A percentile compares a stretch with the other conserved stretches of the same genome.
Conservation (phyloP, 2,329 filamentous ascomycete genomes). For the Fusarium neocosmosporiellum region DNA sequence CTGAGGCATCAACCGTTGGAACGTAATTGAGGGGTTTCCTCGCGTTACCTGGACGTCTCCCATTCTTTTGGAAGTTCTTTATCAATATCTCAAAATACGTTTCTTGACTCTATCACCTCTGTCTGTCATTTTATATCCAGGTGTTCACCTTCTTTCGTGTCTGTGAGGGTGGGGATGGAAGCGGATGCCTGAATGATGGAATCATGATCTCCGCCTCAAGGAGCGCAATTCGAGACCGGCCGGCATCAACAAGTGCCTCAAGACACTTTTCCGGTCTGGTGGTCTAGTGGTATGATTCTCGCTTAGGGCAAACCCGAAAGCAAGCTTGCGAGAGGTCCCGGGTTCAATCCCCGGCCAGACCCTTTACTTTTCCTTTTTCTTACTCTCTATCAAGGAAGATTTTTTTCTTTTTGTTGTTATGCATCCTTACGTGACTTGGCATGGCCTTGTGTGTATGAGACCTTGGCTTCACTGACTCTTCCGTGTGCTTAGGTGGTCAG, state of each 20-base stretch:
- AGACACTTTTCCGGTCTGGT: conserved; percentile 51
- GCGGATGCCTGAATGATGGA: not conserved
- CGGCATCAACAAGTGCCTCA: not conserved
- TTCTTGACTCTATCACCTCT: too few species aligned
- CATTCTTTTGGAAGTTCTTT: not conserved
- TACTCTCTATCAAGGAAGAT: too few species aligned
- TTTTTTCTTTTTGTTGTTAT: not conserved
- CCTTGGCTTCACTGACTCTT: not conserved
- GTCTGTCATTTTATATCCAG: not conserved
- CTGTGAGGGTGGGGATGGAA: not conserved
- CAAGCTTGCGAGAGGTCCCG: conserved; percentile 57
- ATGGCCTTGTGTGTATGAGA: not conserved
- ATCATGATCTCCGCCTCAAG: not conserved
- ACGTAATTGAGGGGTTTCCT: not conserved
- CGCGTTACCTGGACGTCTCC: not conserved
- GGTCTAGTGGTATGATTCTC: conserved; percentile 77
- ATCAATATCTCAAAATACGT: not conserved
- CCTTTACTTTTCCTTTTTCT: too few species aligned
- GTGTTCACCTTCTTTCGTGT: too few species aligned
- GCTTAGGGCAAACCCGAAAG: conserved; percentile 67
- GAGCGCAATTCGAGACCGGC: not conserved
- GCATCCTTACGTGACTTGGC: not conserved
- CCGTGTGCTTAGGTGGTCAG: not conserved
- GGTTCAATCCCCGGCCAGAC: conserved; percentile 60
- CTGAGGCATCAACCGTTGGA: not conserved